Base-by-base conservation (phyloP, 805 yeast species). In the Candida dajiaensis region DNA sequence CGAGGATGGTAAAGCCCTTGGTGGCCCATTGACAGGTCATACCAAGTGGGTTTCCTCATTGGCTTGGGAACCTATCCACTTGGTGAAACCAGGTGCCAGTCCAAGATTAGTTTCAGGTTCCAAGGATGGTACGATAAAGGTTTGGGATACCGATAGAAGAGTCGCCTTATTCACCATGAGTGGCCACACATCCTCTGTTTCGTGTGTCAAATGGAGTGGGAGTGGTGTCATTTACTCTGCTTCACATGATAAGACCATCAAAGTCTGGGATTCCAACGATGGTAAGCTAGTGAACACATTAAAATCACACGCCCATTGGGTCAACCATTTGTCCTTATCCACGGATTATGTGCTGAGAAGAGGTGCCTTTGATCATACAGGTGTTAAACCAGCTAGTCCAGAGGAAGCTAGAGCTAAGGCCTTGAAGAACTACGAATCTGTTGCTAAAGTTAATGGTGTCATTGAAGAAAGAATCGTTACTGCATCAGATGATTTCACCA, bases 121-220 rank as follows among this genome's bases (percentile, higher is more conserved):
- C 4, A 94, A 92, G 63, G 99, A 94, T 64, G 88, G 95, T 19
- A 83, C 96, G 1, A 73, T 90, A 12, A 83, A 84, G 56, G 76
- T 94, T 6, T 94, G 99, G 99, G 96, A 92, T 58, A 76, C 89
- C 2, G 74, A 79, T 13, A 68, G 82, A 38, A 76, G 96, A 54
- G 74, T 73, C 2, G 80, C 89, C 56, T 58, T 77, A 44, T 72
- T 76, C 62, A 83, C 95, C 2, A 69, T 94, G 74, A 78, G 86
- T 45, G 97, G 98, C 0, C 99, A 94, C 62, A 76, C 89, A 28
- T 80, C 85, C 42, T 78, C 95, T 1, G 97, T 94, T 3, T 83
- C 96, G 1, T 89, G 97, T 68, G 95, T 90, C n/a, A 89, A 83
- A 64, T 94, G 99, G 99, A 87, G 97, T 48, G 99, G 99, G 2